These are phyloP conservation scores for Entoloma clypeatum DNA, from an alignment of 1,284 basidiomycete species.

Conservation along the genomic window DNA sequence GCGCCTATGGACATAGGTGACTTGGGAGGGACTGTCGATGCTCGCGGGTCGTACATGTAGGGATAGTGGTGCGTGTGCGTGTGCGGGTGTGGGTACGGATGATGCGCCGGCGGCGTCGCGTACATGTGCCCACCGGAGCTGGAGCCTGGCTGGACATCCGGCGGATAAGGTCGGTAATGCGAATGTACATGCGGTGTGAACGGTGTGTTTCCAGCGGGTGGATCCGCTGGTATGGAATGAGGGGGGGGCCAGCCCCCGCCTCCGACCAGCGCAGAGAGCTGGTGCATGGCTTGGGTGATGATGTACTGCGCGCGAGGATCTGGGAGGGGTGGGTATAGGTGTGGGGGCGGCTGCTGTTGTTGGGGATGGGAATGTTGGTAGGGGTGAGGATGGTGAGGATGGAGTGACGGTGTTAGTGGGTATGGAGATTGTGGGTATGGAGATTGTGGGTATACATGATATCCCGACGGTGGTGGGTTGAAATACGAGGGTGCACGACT, in stretches of 20 bases:
- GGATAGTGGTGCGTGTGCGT: too few relatives aligned
- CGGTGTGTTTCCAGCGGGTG: constrained; percentile 23
- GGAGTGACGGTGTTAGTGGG: constrained; percentile 26
- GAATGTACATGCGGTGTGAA: constrained; percentile 27
- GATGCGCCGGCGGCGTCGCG: constrained; percentile 38
- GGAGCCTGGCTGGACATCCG: too few relatives aligned
- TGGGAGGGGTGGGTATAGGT: constrained; percentile 26
- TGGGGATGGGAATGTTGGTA: constrained; percentile 8
- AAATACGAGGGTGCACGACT: constrained; percentile 17
- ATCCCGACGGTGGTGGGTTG: constrained; percentile 4
- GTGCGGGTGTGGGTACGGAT: constrained; percentile 37
- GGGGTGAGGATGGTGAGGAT: constrained; percentile 24
- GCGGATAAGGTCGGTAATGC: constrained; percentile 14
- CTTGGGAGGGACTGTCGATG: constrained; percentile 43
- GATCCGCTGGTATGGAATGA: constrained; percentile 16
- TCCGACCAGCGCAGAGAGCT: constrained; percentile 30
- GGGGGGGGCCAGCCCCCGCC: constrained; percentile 26
- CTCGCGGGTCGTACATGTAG: constrained; percentile 37
- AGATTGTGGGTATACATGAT: constrained; percentile 20
- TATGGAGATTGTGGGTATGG: constrained; percentile 17
- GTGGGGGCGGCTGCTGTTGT: constrained; percentile 18
- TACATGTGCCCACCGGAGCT: constrained; percentile 25
- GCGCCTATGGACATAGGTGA: too few relatives aligned
- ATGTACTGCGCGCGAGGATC: constrained; percentile 35
- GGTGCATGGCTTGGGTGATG: constrained; percentile 37